Evolutionary conservation across 2,329 filamentous ascomycete species (phyloP), one percentile per base, ranked within the genome.

Genomic region (Colletotrichum costaricense): DNA sequence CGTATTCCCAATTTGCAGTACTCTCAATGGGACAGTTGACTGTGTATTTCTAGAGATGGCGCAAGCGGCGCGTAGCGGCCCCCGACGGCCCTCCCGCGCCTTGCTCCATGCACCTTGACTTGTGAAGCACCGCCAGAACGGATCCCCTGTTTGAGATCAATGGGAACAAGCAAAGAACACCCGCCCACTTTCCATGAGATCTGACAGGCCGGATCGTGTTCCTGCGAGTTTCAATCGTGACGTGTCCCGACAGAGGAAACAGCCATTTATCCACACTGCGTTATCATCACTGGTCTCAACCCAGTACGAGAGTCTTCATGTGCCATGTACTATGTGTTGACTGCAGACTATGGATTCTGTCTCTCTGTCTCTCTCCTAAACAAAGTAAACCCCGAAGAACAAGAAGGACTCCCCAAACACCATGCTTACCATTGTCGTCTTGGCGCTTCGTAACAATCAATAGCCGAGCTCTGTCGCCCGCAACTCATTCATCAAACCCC

Each of bases 341-440:
- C 33, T 65, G 26, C 59, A 57, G 38, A 71, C 60, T 68, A 38
- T 67, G 14, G 22, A 38, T 28, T 70, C 64, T 57, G 26, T 22
- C 35, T 64, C 56, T 70, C 59, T 24, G 2, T 26, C 24, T 56
- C 26, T 22, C 28, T 64, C 56, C 46, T 14, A 42, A 42, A 46
- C 46, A 62, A 49, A 56, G 42, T 42, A 46, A 59, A 42, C 62
- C 67, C 71, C 62, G 67, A 60, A 66, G 33, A 28, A 59, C 14
- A 30, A 49, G 42, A 73, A 69, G 69, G 63, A 74, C 72, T 74
- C 73, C 69, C 59, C 24, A 66, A 76, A 76, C 73, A 76, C 73
- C 74, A 68, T 73, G 74, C 64, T 63, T 68, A 69, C 57, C 58
- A 35, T 74, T 65, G 26, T 72, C 49, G 68, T 72, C 54, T 33